phyloP scores from a whole-genome alignment of 2,329 filamentous ascomycete genomes.

The Cladophialophora carrionii region DNA sequence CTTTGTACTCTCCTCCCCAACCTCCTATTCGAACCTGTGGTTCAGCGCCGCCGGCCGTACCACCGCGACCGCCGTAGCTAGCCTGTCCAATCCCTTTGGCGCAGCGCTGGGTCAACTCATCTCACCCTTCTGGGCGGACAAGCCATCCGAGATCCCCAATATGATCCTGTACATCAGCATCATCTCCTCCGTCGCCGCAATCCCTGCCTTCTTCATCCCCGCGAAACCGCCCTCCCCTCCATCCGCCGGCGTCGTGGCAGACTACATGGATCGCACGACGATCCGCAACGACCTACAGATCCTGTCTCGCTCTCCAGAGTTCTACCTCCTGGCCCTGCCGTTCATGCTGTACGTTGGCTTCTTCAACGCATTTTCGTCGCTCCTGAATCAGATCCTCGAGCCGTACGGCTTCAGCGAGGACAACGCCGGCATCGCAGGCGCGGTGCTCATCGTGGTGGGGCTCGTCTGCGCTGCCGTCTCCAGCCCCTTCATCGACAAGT shows the following conservation, averaged over 20 bases:
- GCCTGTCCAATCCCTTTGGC: conserved; percentile 85
- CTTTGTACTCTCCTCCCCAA: conserved; percentile 86
- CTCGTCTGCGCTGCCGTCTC: conserved; percentile 75
- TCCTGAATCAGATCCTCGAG: conserved; percentile 85
- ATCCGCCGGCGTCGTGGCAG: conserved; percentile 60
- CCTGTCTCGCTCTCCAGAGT: conserved; percentile 66
- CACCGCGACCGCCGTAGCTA: conserved; percentile 81
- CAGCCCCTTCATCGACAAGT: conserved; percentile 81
- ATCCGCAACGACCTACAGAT: conserved; percentile 55
- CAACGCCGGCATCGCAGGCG: conserved; percentile 86
- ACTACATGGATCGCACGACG: conserved; percentile 52
- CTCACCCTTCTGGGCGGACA: conserved; percentile 72
- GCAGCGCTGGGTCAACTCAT: conserved; percentile 87
- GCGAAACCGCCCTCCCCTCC: conserved; percentile 75
- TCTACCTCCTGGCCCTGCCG: conserved; percentile 80
- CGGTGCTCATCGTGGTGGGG: conserved; percentile 84
- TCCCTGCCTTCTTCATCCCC: conserved; percentile 83
- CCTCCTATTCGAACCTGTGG: conserved; percentile 91
- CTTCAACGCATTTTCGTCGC: conserved; percentile 88
- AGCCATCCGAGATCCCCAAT: conserved; percentile 68
- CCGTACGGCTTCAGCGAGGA: conserved; percentile 84
- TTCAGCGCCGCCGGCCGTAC: conserved; percentile 84
- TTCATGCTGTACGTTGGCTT: conserved; percentile 84
- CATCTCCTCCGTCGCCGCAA: conserved; percentile 69
- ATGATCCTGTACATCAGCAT: conserved; percentile 85